Evolutionary conservation across 73 alveolate genomes (phyloP).

Genomic region (Effrenium voratum): DNA sequence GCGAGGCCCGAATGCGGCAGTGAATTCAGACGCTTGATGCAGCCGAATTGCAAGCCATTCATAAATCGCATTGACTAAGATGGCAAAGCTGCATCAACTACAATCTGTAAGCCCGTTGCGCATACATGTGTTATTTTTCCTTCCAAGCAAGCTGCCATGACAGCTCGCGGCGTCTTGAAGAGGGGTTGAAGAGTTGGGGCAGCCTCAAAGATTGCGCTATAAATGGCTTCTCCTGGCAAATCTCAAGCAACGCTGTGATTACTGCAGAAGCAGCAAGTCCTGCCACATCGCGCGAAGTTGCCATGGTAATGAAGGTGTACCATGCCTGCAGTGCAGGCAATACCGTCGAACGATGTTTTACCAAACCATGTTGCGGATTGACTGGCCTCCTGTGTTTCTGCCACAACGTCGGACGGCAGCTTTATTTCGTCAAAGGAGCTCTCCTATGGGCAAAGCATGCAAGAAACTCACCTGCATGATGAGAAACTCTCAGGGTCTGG

Average conservation of each 20-base stretch:
- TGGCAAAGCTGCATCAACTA: not conserved
- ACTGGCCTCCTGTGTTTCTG: slow-evolving; percentile 66
- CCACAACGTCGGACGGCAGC: slow-evolving; percentile 25
- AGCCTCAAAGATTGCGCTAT: slow-evolving; percentile 81
- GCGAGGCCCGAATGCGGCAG: not conserved
- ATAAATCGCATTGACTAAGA: slow-evolving; percentile 77
- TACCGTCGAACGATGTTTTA: not conserved
- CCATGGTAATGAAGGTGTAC: slow-evolving; percentile 46
- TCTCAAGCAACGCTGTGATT: not conserved
- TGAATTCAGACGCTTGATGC: not conserved
- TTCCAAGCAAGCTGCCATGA: slow-evolving; percentile 30
- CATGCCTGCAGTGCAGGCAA: slow-evolving; percentile 23
- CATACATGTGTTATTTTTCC: too few relatives aligned
- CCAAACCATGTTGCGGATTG: not conserved
- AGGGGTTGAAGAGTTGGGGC: slow-evolving; percentile 74
- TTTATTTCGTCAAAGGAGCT: slow-evolving; percentile 29
- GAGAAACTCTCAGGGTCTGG: not conserved
- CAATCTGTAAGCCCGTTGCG: not conserved
- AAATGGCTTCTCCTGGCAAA: slow-evolving; percentile 76
- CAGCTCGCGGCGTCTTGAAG: slow-evolving; percentile 87
- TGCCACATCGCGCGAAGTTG: slow-evolving; percentile 67
- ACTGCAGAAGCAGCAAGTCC: too few relatives aligned
- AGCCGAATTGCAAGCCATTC: slow-evolving; percentile 61
- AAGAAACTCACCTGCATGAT: not conserved
- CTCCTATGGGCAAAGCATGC: slow-evolving; percentile 14